Evolutionary conservation across 768 basidiomycete species (phyloP).

Genomic region (Xerocomellus intermedius): DNA sequence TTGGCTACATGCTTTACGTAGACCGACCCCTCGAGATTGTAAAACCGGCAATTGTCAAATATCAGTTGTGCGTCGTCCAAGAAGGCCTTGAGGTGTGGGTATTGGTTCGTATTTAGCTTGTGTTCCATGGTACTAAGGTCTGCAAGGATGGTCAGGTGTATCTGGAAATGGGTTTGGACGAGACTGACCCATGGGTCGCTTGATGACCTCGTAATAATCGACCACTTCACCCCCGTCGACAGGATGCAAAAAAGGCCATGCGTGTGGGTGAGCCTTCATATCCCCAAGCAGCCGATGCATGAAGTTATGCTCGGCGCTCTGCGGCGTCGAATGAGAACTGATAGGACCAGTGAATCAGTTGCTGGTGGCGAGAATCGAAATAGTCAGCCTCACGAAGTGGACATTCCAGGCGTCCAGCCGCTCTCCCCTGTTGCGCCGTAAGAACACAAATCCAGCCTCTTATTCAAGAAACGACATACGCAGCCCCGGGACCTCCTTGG

Average conservation of each 20-base stretch:
- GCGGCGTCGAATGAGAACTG: constrained; percentile 42
- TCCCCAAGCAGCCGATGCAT: constrained; percentile 81
- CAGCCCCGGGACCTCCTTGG: constrained; percentile 84
- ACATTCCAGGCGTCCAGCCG: constrained; percentile 88
- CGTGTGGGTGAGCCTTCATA: constrained; percentile 69
- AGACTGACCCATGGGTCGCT: constrained; percentile 85
- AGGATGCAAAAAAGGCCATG: constrained; percentile 87
- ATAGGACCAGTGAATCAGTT: constrained; percentile 4
- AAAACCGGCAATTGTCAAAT: constrained; percentile 84
- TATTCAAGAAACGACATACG: constrained; percentile 43
- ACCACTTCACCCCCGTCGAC: constrained; percentile 76
- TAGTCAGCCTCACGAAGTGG: constrained; percentile 53
- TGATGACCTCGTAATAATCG: constrained; percentile 90
- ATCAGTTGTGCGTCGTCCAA: constrained; percentile 78
- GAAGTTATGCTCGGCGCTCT: constrained; percentile 56
- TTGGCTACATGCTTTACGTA: constrained; percentile 85
- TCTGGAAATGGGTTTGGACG: neutral
- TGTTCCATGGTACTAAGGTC: constrained; percentile 86
- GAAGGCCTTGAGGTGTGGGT: constrained; percentile 71
- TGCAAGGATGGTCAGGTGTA: constrained; percentile 29
- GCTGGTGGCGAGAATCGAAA: neutral
- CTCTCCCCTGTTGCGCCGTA: constrained; percentile 61
- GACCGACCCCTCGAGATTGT: constrained; percentile 78
- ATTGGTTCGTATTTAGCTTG: constrained; percentile 88
- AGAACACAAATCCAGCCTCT: constrained; percentile 6